Evolutionary conservation across 441 rosid species (phyloP), one percentile per base, ranked within the genome.

Genomic region (Eruca vesicaria): DNA sequence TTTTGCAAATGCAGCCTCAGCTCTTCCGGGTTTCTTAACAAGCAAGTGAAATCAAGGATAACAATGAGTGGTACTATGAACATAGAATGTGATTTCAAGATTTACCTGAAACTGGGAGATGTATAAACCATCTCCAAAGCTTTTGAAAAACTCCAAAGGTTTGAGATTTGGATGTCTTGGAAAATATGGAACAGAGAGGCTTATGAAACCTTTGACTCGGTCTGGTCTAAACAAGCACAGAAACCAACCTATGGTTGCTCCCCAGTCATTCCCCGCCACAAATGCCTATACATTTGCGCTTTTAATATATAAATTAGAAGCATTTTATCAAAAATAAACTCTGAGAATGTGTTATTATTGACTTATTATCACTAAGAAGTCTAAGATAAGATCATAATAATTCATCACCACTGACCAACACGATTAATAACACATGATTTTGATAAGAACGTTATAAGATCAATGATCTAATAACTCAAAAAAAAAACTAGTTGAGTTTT

Each of bases 261-360:
- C 97, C 94, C 91, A 87, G 65, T 92, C 96, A 80, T 87, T 89
- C 31, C 92, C 97, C 28, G 78, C 90, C 18, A 89, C 87, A 82
- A 85, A 87, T 43, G 90, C 91, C 97, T 90, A 69, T 12, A 19
- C 26, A 61, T 28, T n/a, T 59, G 55, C n/a, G n/a, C n/a, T n/a
- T n/a, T n/a, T n/a, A n/a, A n/a, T n/a, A n/a, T n/a, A n/a, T n/a
- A n/a, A n/a, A n/a, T n/a, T n/a, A n/a, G n/a, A n/a, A n/a, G n/a
- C n/a, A n/a, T n/a, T n/a, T n/a, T 48, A 48, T 32, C 57, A n/a
- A 45, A 28, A 26, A n/a, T n/a, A 52, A 21, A 16, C 21, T 33
- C 14, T 14, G 5, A 43, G 2, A 43, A n/a, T 43, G 50, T 16
- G 50, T 43, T 43, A 43, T 2, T 43, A 43, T 43, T 14, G 48